Base-by-base conservation (phyloP, 2,329 filamentous ascomycete species). In the Nemania serpens region DNA sequence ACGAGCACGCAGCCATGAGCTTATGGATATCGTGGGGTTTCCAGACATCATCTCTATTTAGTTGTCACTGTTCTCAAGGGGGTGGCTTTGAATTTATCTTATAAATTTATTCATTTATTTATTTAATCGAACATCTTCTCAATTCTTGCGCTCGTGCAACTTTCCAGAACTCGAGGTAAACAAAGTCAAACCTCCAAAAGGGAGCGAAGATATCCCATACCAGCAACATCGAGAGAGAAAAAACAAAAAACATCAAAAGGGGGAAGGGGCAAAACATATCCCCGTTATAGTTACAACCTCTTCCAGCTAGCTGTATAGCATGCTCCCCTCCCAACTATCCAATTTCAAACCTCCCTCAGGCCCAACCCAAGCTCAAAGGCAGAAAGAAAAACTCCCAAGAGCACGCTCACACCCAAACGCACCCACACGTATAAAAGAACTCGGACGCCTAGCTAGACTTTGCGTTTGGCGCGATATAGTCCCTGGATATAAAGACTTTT, bases 371-470 rank as follows among this genome's bases (percentile, higher is more conserved):
- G 15, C 39, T 33, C 22, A 37, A 18, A 34, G 4, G 15, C 13
- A 17, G 17, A 25, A 13, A 43, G 10, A 41, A 47, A 2, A 25
- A 10, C 51, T 7, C 25, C 25, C 53, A 51, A 25, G 12, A 39
- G 13, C 11, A 36, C 11, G 36, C 17, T 15, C 20, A 45, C 18
- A 49, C 22, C 15, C 36, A n/a, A 36, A 45, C 53, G 15, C 3
- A 39, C 49, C 49, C 36, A 15, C 3, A 39, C 4, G 15, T 39
- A n/a, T 29, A 39, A n/a, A 33, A 15, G 25, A 49, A 57, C 42
- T 50, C 54, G 15, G 55, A 61, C 59, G 54, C 59, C 59, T 58
- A 43, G 54, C 59, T 45, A 51, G n/a, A 58, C 54, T 22, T 43
- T 50, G 49, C 51, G 33, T 61, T 54, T 54, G 46, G 52, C 54